These are phyloP conservation scores for Cutaneotrichosporon mucoides DNA, from an alignment of 1,284 basidiomycete species.

Conservation along the genomic window DNA sequence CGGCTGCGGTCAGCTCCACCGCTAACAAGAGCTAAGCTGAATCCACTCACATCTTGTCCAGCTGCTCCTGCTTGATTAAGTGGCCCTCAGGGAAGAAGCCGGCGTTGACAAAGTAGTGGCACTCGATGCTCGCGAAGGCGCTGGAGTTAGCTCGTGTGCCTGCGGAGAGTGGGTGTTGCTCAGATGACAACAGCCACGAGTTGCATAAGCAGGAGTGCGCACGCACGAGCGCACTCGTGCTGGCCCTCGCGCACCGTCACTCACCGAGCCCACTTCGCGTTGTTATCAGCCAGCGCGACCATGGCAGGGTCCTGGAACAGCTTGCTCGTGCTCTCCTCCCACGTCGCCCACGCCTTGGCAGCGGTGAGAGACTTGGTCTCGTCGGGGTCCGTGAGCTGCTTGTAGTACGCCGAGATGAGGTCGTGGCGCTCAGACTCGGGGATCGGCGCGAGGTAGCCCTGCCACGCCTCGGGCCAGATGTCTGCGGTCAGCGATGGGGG, in stretches of 20 bases:
- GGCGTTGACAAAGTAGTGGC: slow-evolving; percentile 83
- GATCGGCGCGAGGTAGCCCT: slow-evolving; percentile 73
- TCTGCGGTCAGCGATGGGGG: slow-evolving; percentile 22
- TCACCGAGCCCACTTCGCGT: slow-evolving; percentile 66
- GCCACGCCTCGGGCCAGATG: slow-evolving; percentile 85
- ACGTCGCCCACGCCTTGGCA: slow-evolving; percentile 69
- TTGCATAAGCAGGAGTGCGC: too few relatives aligned
- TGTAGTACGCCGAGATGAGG: slow-evolving; percentile 70
- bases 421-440: slow-evolving; percentile 73
- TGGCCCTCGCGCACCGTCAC: slow-evolving; percentile 27
- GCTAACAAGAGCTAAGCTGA: neutral
- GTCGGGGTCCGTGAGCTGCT: slow-evolving; percentile 71
- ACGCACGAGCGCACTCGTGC: too few relatives aligned
- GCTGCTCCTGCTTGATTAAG: slow-evolving; percentile 72
- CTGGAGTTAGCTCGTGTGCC: slow-evolving; percentile 48
- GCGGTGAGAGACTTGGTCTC: slow-evolving; percentile 58
- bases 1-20: slow-evolving; percentile 54
- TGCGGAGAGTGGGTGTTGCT: neutral
- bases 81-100: slow-evolving; percentile 89
- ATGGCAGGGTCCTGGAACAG: slow-evolving; percentile 65
- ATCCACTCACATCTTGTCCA: slow-evolving; percentile 75
- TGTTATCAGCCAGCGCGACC: slow-evolving; percentile 66
- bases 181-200: too few relatives aligned
- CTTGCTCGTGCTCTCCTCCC: slow-evolving; percentile 84
- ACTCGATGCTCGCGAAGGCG: slow-evolving; percentile 85